phyloP scores from a whole-genome alignment of 2,329 filamentous ascomycete species.

The Biscogniauxia sp. region DNA sequence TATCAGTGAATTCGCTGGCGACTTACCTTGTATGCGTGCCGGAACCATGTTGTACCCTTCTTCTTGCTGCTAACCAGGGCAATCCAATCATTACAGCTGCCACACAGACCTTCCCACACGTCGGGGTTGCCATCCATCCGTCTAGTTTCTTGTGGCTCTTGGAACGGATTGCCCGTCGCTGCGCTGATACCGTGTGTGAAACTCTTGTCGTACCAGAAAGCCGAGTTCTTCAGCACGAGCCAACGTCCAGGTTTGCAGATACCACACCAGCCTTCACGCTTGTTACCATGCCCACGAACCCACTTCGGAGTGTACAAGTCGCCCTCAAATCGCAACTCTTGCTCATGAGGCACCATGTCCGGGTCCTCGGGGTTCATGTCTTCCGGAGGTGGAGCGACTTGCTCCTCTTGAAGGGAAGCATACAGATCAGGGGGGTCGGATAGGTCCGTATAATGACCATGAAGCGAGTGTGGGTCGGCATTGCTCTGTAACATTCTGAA shows the following conservation, averaged over 20 bases:
- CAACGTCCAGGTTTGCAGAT: constrained; percentile 84
- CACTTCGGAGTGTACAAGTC: constrained; percentile 82
- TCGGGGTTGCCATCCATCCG: constrained; percentile 78
- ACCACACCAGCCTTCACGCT: constrained; percentile 86
- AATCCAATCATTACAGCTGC: constrained; percentile 78
- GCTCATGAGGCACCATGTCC: constrained; percentile 73
- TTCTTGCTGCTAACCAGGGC: constrained; percentile 82
- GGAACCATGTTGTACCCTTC: constrained; percentile 89
- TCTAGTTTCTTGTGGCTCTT: constrained; percentile 71
- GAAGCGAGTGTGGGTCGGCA: constrained; percentile 64
- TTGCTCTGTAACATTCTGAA: constrained; percentile 76
- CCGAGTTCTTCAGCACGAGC: constrained; percentile 86
- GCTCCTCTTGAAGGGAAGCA: constrained; percentile 71
- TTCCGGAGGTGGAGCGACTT: constrained; percentile 70
- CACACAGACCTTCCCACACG: constrained; percentile 77
- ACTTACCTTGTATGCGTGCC: constrained; percentile 79
- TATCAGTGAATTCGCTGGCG: neutral
- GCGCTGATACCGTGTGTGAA: constrained; percentile 86
- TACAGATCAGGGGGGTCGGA: constrained; percentile 76
- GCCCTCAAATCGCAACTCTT: constrained; percentile 74
- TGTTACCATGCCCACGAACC: constrained; percentile 83
- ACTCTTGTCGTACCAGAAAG: constrained; percentile 91
- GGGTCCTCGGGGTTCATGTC: constrained; percentile 80
- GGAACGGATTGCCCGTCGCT: constrained; percentile 74
- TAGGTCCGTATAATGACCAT: constrained; percentile 69